phyloP scores from a whole-genome alignment of 768 basidiomycete genomes.

The Coprinopsis sp. region DNA sequence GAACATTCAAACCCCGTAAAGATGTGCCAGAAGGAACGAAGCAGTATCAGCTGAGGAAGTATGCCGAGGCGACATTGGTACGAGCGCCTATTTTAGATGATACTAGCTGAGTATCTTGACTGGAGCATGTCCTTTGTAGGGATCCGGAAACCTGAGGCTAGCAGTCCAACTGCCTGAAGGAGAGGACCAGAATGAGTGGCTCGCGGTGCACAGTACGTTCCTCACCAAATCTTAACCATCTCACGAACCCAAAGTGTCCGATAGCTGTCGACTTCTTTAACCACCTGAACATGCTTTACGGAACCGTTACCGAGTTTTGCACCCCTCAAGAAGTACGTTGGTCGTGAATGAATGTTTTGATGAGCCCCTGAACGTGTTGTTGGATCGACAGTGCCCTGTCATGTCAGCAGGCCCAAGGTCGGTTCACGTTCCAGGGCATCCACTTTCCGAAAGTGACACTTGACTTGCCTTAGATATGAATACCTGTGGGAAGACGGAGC shows the following conservation, averaged over 20 bases:
- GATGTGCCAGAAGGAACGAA: conserved; percentile 95
- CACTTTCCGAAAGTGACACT: background rate
- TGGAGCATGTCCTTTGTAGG: conserved; percentile 39
- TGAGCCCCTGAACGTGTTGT: background rate
- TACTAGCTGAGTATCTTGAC: background rate
- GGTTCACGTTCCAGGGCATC: conserved; percentile 18
- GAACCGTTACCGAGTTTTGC: conserved; percentile 97
- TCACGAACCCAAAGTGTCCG: background rate
- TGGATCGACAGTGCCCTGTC: conserved; percentile 67
- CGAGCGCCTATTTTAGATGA: conserved; percentile 6
- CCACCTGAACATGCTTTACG: conserved; percentile 98
- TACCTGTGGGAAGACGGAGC: conserved; percentile 93
- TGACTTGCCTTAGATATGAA: conserved; percentile 60
- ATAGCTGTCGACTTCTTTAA: conserved; percentile 99
- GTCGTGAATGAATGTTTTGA: background rate
- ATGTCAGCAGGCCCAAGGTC: conserved; percentile 95
- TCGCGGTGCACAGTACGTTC: conserved; percentile 91
- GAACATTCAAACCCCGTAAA: conserved; percentile 95
- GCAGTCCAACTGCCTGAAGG: conserved; percentile 95
- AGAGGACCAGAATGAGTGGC: conserved; percentile 97
- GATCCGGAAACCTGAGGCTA: conserved; percentile 89
- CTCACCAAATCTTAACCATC: background rate
- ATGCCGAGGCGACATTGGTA: conserved; percentile 92
- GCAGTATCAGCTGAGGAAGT: conserved; percentile 97
- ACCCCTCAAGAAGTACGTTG: conserved; percentile 78